Conservation (phyloP, 2,329 filamentous ascomycete species). For the Trichoderma koningiopsis region DNA sequence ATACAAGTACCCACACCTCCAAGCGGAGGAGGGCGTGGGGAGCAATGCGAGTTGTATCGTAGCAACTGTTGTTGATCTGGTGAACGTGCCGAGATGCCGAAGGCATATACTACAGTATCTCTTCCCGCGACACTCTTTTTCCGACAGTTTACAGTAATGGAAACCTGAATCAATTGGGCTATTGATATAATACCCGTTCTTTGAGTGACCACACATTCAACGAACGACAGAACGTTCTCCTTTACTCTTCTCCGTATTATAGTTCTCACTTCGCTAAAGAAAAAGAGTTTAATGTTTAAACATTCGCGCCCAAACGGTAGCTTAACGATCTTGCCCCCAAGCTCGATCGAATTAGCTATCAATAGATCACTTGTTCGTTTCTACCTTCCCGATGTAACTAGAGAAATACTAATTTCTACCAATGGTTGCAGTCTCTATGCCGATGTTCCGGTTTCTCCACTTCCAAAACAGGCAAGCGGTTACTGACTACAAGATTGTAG, state of each 20-base stretch:
- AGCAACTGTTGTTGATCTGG: not conserved
- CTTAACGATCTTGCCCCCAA: not conserved
- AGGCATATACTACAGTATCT: not conserved
- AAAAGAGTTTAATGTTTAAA: slow-evolving; percentile 8
- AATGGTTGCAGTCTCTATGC: not conserved
- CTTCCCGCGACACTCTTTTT: not conserved
- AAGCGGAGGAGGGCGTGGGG: not conserved
- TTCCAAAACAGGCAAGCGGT: not conserved
- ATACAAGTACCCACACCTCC: not conserved
- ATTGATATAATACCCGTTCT: no score
- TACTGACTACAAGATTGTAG: not conserved
- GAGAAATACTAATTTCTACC: not conserved
- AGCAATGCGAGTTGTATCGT: not conserved
- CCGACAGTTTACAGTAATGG: no score
- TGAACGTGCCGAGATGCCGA: slow-evolving; percentile 19
- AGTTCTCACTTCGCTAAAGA: not conserved
- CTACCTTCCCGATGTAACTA: not conserved
- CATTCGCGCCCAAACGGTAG: not conserved
- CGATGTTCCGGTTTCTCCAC: slow-evolving; percentile 14
- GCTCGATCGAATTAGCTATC: not conserved
- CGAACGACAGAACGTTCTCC: no score
- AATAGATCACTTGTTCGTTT: not conserved
- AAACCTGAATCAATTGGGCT: not conserved
- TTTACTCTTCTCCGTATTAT: not conserved
- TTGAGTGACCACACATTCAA: no score